Base-by-base conservation (phyloP, 495 filamentous ascomycete genomes). In the Venustampulla echinocandica region DNA sequence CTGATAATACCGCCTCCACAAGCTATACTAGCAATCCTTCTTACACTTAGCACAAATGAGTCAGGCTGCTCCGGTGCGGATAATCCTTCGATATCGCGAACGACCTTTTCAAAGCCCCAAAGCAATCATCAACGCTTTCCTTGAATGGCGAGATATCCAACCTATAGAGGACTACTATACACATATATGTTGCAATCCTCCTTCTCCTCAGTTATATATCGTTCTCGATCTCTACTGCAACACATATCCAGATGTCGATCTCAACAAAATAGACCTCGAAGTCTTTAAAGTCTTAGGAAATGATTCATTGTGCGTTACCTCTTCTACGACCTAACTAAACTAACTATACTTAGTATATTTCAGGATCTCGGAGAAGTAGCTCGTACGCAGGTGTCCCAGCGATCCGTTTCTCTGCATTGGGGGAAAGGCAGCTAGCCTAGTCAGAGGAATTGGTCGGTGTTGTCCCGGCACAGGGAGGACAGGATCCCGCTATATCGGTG, bases 81-180 rank as follows among this genome's bases (percentile, higher is more conserved):
- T 49, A 49, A 49, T 49, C 46, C 38, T 49, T 43, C 46, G 39
- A 49, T 49, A 49, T 43, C 46, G 46, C 46, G 46, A 49, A 42
- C 46, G 39, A 42, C 37, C 46, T 35, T 49, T 49, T 43, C 46
- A 42, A 42, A 43, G 35, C 14, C 37, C 35, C 23, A 49, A 49
- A 32, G 38, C 46, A 32, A 49, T 49, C 38, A 49, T 49, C 25
- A 49, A 42, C 25, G 46, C 46, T 49, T 49, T 49, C 38, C 20
- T 49, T 49, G 28, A 43, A 49, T 49, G 38, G 46, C 46, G 46
- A 49, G 46, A 49, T 43, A 49, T 49, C 21, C 38, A 49, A 43
- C 46, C 46, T 49, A 13, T 43, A 43, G 38, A 49, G 18, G 38
- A 49, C 39, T 49, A 49, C 46, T 42, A 20, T 49, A 43, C 46